Conservation (phyloP, 495 filamentous ascomycete species). For the Penicillium salamii region DNA sequence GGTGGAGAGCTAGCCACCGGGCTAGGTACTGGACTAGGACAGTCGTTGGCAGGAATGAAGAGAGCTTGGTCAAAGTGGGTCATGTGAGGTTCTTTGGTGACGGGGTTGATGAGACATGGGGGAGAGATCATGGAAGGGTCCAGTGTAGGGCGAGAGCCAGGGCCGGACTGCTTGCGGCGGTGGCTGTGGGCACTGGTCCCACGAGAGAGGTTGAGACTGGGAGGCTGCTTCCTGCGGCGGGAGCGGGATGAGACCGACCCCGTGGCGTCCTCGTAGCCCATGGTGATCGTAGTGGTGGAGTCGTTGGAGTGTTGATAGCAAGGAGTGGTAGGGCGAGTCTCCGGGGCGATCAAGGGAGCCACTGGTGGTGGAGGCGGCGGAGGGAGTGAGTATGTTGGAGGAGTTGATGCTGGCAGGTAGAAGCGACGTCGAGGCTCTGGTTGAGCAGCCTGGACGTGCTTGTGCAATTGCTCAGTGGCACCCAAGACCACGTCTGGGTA, state of each 20-base stretch:
- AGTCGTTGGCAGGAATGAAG: constrained; percentile 45
- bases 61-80: constrained; percentile 46
- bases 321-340: constrained; percentile 23
- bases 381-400: constrained; percentile 32
- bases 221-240: constrained; percentile 36
- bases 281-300: constrained; percentile 34
- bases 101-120: constrained; percentile 40
- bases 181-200: constrained; percentile 15
- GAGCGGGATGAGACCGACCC: constrained; percentile 29
- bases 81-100: constrained; percentile 44
- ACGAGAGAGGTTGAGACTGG: constrained; percentile 30
- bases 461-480: constrained; percentile 30
- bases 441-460: constrained; percentile 22
- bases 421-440: constrained; percentile 17
- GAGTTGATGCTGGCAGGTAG: constrained; percentile 34
- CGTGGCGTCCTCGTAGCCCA: constrained; percentile 28
- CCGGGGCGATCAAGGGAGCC: constrained; percentile 16
- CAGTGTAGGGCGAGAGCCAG: constrained; percentile 30
- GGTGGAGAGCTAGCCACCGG: constrained; percentile 34
- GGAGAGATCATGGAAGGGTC: constrained; percentile 46
- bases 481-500: constrained; percentile 32
- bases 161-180: constrained; percentile 29
- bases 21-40: constrained; percentile 40
- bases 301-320: constrained; percentile 16
- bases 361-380: constrained; percentile 27